A percentile compares a stretch with the other conserved stretches of the same genome.
Conservation (phyloP, 306 rosid genomes). For the Castanea mollissima region DNA sequence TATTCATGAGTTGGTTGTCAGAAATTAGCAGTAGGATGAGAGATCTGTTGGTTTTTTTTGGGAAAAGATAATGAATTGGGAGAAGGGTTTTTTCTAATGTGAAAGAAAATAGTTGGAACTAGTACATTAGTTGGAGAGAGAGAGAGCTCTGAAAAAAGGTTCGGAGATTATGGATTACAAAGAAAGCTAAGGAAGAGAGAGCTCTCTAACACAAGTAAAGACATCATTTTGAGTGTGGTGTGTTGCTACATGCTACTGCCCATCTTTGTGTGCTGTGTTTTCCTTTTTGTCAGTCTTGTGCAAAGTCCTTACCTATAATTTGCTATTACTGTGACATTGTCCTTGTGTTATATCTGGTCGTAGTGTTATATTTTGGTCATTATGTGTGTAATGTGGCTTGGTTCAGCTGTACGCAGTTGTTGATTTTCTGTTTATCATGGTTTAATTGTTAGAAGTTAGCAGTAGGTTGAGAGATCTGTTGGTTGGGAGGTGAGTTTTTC, state of each 20-base stretch:
- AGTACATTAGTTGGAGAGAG: neutral
- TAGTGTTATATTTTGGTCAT: neutral
- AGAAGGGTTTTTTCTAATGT: slow-evolving; percentile 2
- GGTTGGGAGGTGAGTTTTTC: slow-evolving; percentile 5
- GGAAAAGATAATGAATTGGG: neutral
- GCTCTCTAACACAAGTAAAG: slow-evolving; percentile 66
- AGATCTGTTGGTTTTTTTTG: slow-evolving; percentile 37
- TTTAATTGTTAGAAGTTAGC: neutral
- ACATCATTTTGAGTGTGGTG: slow-evolving; percentile 56
- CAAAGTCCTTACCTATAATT: neutral
- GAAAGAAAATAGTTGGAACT: neutral
- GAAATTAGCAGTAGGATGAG: slow-evolving; percentile 17
- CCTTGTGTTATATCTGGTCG: neutral
- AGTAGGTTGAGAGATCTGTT: slow-evolving; percentile 45
- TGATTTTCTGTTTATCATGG: slow-evolving; percentile 24
- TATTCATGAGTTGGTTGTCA: slow-evolving; percentile 13
- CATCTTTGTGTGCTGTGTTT: neutral
- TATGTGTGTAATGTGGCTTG: slow-evolving; percentile 31
- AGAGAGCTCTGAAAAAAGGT: slow-evolving; percentile 66
- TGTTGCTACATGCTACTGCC: neutral
- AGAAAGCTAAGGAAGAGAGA: slow-evolving; percentile 80
- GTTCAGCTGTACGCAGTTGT: slow-evolving; percentile 11
- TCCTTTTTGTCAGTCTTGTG: neutral
- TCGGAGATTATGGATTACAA: slow-evolving; percentile 83
- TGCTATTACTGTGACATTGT: neutral